A percentile compares a stretch with the other conserved stretches of the same genome.
These are phyloP conservation scores for Dictyostelium purpureum DNA, from an alignment of 78 protist genomes.

Conservation along the genomic window DNA sequence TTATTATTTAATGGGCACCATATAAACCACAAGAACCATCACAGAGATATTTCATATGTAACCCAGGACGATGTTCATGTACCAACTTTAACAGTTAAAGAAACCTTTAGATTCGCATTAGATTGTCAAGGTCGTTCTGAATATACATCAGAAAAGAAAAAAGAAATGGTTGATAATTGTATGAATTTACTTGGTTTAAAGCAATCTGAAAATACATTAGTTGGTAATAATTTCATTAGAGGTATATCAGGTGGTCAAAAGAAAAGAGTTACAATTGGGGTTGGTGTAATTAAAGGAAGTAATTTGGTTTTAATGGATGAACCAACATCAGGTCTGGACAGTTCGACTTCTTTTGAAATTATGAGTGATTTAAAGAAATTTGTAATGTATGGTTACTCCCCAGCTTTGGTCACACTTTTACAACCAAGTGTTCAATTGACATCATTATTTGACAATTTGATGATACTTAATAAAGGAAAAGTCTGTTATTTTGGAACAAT, in stretches of 20 bases:
- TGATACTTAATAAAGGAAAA: slow-evolving; percentile 50
- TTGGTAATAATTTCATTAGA: slow-evolving; percentile 66
- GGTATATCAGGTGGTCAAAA: slow-evolving; percentile 84
- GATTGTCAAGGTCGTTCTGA: slow-evolving; percentile 23
- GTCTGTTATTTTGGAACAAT: slow-evolving; percentile 60
- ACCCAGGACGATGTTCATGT: slow-evolving; percentile 63
- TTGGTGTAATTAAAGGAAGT: slow-evolving; percentile 37
- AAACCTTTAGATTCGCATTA: slow-evolving; percentile 74
- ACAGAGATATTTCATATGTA: slow-evolving; percentile 48
- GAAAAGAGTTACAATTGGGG: slow-evolving; percentile 82
- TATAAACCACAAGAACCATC: slow-evolving; percentile 44
- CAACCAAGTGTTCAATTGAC: slow-evolving; percentile 76
- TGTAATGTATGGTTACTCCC: neutral
- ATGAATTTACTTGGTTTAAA: slow-evolving; percentile 27
- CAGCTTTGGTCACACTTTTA: slow-evolving; percentile 52
- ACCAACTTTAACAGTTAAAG: slow-evolving; percentile 62
- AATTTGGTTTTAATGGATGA: slow-evolving; percentile 70
- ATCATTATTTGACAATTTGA: slow-evolving; percentile 70
- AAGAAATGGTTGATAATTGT: slow-evolving; percentile 17
- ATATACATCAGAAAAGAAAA: slow-evolving; percentile 13
- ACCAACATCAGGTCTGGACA: slow-evolving; percentile 78
- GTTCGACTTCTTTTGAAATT: slow-evolving; percentile 51
- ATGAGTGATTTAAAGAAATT: neutral
- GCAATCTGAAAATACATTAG: slow-evolving; percentile 21
- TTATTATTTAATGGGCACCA: slow-evolving; percentile 60